Percentiles rank a stretch among this genome's conserved stretches.
These are phyloP conservation scores for Phytophthora pini DNA, from an alignment of 352 stramenopile species.

Conservation along the genomic window DNA sequence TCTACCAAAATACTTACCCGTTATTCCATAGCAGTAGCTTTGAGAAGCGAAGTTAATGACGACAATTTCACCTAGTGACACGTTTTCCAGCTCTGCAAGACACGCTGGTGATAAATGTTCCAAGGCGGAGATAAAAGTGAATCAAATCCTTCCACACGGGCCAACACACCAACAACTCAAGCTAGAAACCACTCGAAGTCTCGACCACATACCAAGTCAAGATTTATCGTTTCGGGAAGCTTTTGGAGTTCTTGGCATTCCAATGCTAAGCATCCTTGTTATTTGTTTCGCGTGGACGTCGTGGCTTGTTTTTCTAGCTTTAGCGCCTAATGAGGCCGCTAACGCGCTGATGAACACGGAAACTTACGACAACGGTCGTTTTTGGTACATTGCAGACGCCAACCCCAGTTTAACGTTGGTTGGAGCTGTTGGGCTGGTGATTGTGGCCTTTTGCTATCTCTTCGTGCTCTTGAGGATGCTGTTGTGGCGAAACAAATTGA, in stretches of 20 bases:
- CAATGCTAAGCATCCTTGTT: constrained; percentile 18
- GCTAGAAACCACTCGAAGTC: not conserved
- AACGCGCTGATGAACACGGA: constrained; percentile 26
- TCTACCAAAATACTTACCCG: not conserved
- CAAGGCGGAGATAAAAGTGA: not conserved
- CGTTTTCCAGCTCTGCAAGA: not conserved
- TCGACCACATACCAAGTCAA: not conserved
- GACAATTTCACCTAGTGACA: not conserved
- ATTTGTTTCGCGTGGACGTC: constrained; percentile 30
- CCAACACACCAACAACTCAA: constrained; percentile 5
- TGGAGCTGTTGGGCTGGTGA: constrained; percentile 11
- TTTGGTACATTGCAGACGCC: constrained; percentile 16
- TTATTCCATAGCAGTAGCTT: not conserved
- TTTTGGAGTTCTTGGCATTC: constrained; percentile 24
- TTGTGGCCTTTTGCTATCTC: constrained; percentile 21
- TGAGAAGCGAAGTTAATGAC: not conserved
- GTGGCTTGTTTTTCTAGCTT: constrained; percentile 24
- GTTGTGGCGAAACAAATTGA: constrained; percentile 14
- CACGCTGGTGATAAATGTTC: not conserved
- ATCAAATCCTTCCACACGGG: constrained; percentile 12
- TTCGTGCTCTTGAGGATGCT: constrained; percentile 29
- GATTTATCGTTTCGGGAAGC: constrained; percentile 7
- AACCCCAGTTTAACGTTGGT: constrained; percentile 4
- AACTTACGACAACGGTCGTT: constrained; percentile 20
- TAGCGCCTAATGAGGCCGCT: constrained; percentile 7